Base-by-base conservation (phyloP, 2,329 filamentous ascomycete genomes). In the Lojkania enalia region DNA sequence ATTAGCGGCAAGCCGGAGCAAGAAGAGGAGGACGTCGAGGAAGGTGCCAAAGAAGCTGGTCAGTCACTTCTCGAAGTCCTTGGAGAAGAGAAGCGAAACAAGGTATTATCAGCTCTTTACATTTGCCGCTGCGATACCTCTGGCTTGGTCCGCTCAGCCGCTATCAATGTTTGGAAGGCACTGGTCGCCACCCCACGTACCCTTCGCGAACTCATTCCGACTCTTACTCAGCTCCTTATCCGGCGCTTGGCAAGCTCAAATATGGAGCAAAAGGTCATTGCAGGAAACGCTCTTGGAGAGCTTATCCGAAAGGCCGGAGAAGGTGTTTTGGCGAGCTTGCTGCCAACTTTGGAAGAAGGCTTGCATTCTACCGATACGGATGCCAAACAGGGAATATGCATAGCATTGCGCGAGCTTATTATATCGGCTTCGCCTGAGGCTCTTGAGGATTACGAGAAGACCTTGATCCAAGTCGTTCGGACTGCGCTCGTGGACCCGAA, bases 211-310 rank as follows among this genome's bases (percentile, higher is more conserved):
- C 82, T 99, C 62, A 87, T 96, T 35, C 92, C 94, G 33, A 96
- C 90, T 1, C 85, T 99, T 49, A 95, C 90, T 4, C 91, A 96
- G 68, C 84, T 99, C 52, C 87, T 99, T 59, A 97, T 99, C 67
- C 85, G 89, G 48, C 88, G 94, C 37, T 81, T 99, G 57, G 94
- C 90, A 51, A 97, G 91, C 69, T 87, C 91, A 35, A 97, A 96
- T 65, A 91, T 95, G 86, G 94, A 99, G 70, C 94, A 99, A 71
- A 97, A 96, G 77, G 87, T 96, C 58, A 99, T 99, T 77, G 94
- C 95, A 55, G 92, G 92, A 69, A 97, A 97, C 69, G 90, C 94
- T 37, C 80, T 99, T 44, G 94, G 94, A 64, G 94, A 99, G 69
- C 83, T 99, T 55, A 97, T 99, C 63, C 86, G 94, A 62, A 96